Percentiles rank a stretch among this genome's conserved stretches.
phyloP scores from a whole-genome alignment of 331 rosid genomes.

The Malus hybrid region DNA sequence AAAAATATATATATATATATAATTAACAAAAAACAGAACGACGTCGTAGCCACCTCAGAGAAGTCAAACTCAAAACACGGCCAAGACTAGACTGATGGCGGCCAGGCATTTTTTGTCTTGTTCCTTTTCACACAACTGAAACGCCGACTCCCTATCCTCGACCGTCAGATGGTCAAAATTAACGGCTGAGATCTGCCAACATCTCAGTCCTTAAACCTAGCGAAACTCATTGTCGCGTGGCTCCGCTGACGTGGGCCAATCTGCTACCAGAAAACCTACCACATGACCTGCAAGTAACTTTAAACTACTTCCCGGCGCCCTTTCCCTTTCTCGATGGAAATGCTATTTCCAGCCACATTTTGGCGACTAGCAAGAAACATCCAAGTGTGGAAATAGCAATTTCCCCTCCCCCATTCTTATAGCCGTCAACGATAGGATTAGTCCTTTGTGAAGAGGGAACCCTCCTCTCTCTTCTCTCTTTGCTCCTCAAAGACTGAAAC shows the following conservation, averaged over 20 bases:
- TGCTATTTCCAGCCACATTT: background rate
- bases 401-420: background rate
- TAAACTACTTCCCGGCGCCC: background rate
- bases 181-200: background rate
- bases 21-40: background rate
- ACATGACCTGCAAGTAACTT: background rate
- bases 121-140: background rate
- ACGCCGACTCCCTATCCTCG: background rate
- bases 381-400: slow-evolving; percentile 1
- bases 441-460: background rate
- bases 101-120: background rate
- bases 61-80: background rate
- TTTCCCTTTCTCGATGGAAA: background rate
- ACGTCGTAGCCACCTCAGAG: rapidly evolving
- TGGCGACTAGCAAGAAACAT: background rate
- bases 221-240: background rate
- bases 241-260: background rate
- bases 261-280: background rate
- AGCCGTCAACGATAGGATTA: background rate
- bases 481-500: background rate
- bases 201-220: background rate
- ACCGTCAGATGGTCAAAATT: background rate
- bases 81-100: background rate
- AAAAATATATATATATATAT: too few relatives aligned
- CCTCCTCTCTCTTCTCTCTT: background rate